These are phyloP conservation scores for Colletotrichum liaoningense DNA, from an alignment of 2,329 filamentous ascomycete species.

Conservation along the genomic window DNA sequence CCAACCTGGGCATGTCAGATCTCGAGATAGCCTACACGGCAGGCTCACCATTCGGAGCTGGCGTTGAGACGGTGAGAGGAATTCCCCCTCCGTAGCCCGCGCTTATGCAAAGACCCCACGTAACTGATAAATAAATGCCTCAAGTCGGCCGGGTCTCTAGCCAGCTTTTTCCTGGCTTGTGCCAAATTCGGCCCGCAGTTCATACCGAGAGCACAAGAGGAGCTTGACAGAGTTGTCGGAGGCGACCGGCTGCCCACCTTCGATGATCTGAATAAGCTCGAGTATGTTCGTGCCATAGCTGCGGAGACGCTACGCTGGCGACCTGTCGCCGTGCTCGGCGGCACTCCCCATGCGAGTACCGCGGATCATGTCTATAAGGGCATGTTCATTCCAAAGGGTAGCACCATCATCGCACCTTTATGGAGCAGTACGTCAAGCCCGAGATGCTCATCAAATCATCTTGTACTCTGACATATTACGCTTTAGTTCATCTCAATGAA, in stretches of 20 bases:
- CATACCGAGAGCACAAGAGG: conserved; percentile 54
- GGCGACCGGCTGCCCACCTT: conserved; percentile 49
- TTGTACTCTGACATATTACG: background rate
- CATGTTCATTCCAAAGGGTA: conserved; percentile 52
- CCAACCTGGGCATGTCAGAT: conserved; percentile 52
- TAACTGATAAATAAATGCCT: conserved; percentile 38
- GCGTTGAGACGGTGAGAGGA: conserved; percentile 53
- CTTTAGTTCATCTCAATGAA: conserved; percentile 53
- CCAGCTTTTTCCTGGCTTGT: conserved; percentile 64
- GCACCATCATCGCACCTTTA: conserved; percentile 50
- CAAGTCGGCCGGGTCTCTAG: conserved; percentile 60
- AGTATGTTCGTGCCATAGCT: conserved; percentile 50
- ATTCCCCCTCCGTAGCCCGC: rapidly evolving
- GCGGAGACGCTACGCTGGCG: conserved; percentile 55
- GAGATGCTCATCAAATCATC: too few relatives aligned
- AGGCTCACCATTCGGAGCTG: conserved; percentile 57
- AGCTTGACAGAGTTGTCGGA: conserved; percentile 53
- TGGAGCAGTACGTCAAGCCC: conserved; percentile 52
- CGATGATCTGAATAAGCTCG: conserved; percentile 47
- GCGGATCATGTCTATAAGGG: conserved; percentile 53
- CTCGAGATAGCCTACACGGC: conserved; percentile 57
- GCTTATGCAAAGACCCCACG: background rate
- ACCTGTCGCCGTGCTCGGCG: conserved; percentile 51
- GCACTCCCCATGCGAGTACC: conserved; percentile 59
- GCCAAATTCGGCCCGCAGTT: conserved; percentile 61